Evolutionary conservation across 805 yeast species (phyloP).

Genomic region (Ogataea pignaliae): DNA sequence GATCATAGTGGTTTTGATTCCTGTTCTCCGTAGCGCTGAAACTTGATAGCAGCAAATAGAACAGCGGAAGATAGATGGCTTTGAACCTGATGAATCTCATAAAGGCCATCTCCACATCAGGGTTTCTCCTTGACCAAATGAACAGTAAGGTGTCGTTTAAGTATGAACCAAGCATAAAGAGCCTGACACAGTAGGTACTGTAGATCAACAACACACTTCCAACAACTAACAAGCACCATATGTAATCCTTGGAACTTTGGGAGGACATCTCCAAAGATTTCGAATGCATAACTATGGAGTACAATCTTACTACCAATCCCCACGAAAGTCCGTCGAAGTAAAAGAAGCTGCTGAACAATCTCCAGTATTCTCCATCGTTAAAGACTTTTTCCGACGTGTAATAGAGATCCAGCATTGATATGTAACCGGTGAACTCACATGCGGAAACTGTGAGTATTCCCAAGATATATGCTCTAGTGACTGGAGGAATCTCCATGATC

Average conservation of each 20-base stretch:
- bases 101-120: constrained; percentile 35
- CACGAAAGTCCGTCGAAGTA: constrained; percentile 38
- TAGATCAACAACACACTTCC: constrained; percentile 28
- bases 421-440: constrained; percentile 30
- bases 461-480: constrained; percentile 36
- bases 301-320: constrained; percentile 32
- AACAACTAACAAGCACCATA: constrained; percentile 35
- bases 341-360: constrained; percentile 35
- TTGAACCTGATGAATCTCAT: constrained; percentile 38
- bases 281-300: constrained; percentile 34
- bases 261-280: constrained; percentile 35
- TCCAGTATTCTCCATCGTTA: constrained; percentile 32
- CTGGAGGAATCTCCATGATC: constrained; percentile 41
- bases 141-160: constrained; percentile 37
- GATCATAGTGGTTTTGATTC: constrained; percentile 7
- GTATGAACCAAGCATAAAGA: constrained; percentile 35
- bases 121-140: constrained; percentile 44
- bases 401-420: constrained; percentile 28
- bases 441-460: constrained; percentile 31
- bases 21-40: constrained; percentile 11
- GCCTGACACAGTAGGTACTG: constrained; percentile 23
- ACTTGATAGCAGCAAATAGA: constrained; percentile 22
- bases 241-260: constrained; percentile 30
- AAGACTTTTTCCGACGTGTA: constrained; percentile 37
- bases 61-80: constrained; percentile 42